Percentiles rank a stretch among this genome's conserved stretches.
Evolutionary conservation across 2,329 filamentous ascomycete genomes (phyloP).

Genomic region (Rhexocercosporidium sp.): DNA sequence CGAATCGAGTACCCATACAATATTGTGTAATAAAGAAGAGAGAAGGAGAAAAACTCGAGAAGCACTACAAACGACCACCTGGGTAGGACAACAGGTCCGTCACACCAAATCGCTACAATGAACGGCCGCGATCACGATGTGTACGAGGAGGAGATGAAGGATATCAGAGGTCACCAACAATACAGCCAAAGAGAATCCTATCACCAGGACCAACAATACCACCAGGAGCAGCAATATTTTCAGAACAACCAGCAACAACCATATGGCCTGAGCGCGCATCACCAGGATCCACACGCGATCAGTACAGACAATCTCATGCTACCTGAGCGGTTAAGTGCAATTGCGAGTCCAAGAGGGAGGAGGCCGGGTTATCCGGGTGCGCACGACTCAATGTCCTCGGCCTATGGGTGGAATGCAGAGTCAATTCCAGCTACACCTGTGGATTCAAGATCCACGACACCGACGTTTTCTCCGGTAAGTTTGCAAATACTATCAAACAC

Average conservation of each 20-base stretch:
- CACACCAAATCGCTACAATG: constrained; percentile 3
- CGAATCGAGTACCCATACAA: neutral
- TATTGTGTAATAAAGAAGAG: neutral
- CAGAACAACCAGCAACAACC: neutral
- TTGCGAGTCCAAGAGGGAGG: neutral
- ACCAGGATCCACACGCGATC: neutral
- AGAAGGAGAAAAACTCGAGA: neutral
- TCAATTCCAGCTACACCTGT: constrained; percentile 13
- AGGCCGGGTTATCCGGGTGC: neutral
- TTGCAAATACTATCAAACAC: too few relatives aligned
- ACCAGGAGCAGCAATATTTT: too few relatives aligned
- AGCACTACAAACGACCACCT: neutral
- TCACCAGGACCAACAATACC: too few relatives aligned
- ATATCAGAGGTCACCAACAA: constrained; percentile 1
- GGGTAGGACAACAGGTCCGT: neutral
- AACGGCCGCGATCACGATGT: neutral
- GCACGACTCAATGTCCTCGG: neutral
- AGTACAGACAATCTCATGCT: constrained; percentile 4
- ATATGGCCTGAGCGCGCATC: neutral
- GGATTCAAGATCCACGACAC: constrained; percentile 1
- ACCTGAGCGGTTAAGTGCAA: neutral
- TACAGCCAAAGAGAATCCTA: neutral
- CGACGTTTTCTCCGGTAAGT: constrained; percentile 4
- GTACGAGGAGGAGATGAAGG: constrained; percentile 11
- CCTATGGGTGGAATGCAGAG: neutral